Conservation (phyloP, 768 basidiomycete species). For the Panus rudis region DNA sequence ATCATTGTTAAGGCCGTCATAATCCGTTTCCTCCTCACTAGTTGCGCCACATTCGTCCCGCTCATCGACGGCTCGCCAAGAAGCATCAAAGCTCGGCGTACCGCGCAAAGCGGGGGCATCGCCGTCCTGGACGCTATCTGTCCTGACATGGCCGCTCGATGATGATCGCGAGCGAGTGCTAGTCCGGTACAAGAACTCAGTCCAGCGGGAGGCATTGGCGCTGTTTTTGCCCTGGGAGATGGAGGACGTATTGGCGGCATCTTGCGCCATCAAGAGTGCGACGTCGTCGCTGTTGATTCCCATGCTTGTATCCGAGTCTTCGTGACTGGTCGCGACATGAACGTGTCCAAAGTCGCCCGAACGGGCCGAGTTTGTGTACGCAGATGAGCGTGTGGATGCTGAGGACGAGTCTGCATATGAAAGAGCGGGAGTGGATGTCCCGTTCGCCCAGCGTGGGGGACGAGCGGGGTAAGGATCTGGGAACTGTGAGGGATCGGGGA, state of each 20-base stretch:
- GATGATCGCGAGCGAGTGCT: constrained; percentile 66
- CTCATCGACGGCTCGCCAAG: constrained; percentile 69
- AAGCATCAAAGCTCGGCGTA: constrained; percentile 70
- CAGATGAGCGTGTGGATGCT: constrained; percentile 67
- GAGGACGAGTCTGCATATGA: constrained; percentile 69
- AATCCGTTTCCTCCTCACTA: constrained; percentile 47
- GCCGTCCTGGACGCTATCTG: constrained; percentile 34
- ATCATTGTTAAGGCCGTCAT: constrained; percentile 29
- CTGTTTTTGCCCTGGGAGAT: constrained; percentile 42
- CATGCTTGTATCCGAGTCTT: constrained; percentile 49
- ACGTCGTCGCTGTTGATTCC: constrained; percentile 64
- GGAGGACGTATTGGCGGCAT: constrained; percentile 37
- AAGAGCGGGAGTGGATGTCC: constrained; percentile 45
- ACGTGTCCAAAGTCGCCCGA: constrained; percentile 60
- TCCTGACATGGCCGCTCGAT: constrained; percentile 45
- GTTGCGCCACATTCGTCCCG: constrained; percentile 56
- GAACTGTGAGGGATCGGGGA: constrained; percentile 62
- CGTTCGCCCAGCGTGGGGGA: constrained; percentile 39
- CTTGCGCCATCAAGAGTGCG: constrained; percentile 52
- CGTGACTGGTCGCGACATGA: constrained; percentile 53
- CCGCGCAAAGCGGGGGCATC: constrained; percentile 36
- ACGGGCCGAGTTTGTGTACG: constrained; percentile 69
- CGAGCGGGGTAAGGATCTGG: constrained; percentile 69
- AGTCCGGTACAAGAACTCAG: constrained; percentile 60
- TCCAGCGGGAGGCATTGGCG: constrained; percentile 65